These are phyloP conservation scores for Pezicula radicicola DNA, from an alignment of 2,329 filamentous ascomycete species.

Conservation along the genomic window DNA sequence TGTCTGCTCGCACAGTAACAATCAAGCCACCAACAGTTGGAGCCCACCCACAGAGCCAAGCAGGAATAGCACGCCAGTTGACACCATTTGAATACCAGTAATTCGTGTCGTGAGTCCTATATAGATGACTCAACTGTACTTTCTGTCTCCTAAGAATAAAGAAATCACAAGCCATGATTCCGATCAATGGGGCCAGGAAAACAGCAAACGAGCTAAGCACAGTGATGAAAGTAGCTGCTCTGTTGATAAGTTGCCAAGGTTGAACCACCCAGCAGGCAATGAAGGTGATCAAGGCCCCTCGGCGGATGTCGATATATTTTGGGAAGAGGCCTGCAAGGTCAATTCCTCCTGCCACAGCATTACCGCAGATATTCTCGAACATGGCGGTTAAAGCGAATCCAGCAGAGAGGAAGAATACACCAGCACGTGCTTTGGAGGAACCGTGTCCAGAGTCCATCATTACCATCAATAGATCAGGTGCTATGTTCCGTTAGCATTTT, in stretches of 20 bases:
- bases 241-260: slow-evolving; percentile 47
- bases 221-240: slow-evolving; percentile 39
- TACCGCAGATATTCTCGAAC: slow-evolving; percentile 43
- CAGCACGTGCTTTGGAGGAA: slow-evolving; percentile 18
- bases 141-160: slow-evolving; percentile 44
- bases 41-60: slow-evolving; percentile 33
- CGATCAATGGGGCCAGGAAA: slow-evolving; percentile 46
- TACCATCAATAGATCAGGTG: slow-evolving; percentile 7
- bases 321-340: slow-evolving; percentile 51
- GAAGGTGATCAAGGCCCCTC: slow-evolving; percentile 44
- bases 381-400: slow-evolving; percentile 7
- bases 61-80: slow-evolving; percentile 38
- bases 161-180: slow-evolving; percentile 54
- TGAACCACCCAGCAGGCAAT: slow-evolving; percentile 33
- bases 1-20: slow-evolving; percentile 2
- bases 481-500: neutral
- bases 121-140: slow-evolving; percentile 41
- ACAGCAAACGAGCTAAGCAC: slow-evolving; percentile 42
- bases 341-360: slow-evolving; percentile 49
- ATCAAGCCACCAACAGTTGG: slow-evolving; percentile 8
- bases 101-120: slow-evolving; percentile 30
- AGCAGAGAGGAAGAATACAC: slow-evolving; percentile 9
- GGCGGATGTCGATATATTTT: slow-evolving; percentile 52
- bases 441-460: slow-evolving; percentile 30
- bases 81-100: slow-evolving; percentile 41